Evolutionary conservation across 129 eudicot species (phyloP).

Genomic region (Glebionis coronaria): DNA sequence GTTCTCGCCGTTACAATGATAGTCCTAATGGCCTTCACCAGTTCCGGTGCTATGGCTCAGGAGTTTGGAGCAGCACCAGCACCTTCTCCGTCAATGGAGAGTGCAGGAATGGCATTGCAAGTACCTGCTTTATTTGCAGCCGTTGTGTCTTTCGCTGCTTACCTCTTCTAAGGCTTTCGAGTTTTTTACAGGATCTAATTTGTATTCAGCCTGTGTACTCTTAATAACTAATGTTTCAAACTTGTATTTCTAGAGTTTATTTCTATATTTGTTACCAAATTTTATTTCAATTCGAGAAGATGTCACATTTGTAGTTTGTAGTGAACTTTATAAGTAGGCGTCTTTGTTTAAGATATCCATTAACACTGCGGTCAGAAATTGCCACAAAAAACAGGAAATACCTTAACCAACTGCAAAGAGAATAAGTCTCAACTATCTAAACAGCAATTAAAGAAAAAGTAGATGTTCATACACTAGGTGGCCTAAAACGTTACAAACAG

Average conservation of each 20-base stretch:
- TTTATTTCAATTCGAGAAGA: too few relatives aligned
- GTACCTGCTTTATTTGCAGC: slow-evolving; percentile 33
- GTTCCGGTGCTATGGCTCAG: slow-evolving; percentile 20
- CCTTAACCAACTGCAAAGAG: not conserved
- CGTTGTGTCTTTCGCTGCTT: slow-evolving; percentile 9
- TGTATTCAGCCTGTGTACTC: not conserved
- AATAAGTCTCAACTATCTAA: not conserved
- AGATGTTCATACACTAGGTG: slow-evolving; percentile 14
- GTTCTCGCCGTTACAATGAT: slow-evolving; percentile 38
- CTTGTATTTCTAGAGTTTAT: too few relatives aligned
- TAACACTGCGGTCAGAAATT: too few relatives aligned
- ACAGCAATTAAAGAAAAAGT: not conserved
- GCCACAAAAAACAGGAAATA: not conserved
- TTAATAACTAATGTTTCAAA: not conserved
- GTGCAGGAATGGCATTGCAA: slow-evolving; percentile 31
- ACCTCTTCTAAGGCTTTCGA: slow-evolving; percentile 18
- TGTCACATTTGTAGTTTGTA: not conserved
- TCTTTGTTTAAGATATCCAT: too few relatives aligned
- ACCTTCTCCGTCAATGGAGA: slow-evolving; percentile 49
- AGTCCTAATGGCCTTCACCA: not conserved
- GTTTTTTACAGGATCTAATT: not conserved
- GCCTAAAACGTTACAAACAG: slow-evolving; percentile 16
- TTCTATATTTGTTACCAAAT: too few relatives aligned
- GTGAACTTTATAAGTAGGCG: not conserved
- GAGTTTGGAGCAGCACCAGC: slow-evolving; percentile 38